Percentiles rank a stretch among this genome's conserved stretches.
These are phyloP conservation scores for Trametes cinnabarina DNA, from an alignment of 768 basidiomycete genomes.

Conservation along the genomic window DNA sequence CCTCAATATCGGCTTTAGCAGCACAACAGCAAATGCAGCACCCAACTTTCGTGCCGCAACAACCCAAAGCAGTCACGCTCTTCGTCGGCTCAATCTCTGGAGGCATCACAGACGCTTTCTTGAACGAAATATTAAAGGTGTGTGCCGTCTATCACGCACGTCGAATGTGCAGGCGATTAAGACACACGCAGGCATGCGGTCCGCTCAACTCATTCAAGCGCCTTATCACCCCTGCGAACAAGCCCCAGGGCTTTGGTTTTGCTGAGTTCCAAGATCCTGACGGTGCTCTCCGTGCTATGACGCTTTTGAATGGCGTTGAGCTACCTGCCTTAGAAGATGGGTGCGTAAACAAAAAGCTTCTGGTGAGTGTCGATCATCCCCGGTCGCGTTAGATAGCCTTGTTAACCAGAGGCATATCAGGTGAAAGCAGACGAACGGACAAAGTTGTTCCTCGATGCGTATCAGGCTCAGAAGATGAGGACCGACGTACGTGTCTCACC, in stretches of 20 bases:
- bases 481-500: constrained; percentile 63
- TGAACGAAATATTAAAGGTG: constrained; percentile 77
- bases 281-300: constrained; percentile 75
- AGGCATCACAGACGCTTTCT: constrained; percentile 79
- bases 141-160: constrained; percentile 31
- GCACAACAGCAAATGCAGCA: constrained; percentile 67
- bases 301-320: constrained; percentile 60
- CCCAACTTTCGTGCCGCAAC: constrained; percentile 63
- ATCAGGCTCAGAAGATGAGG: constrained; percentile 71
- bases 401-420: constrained; percentile 35
- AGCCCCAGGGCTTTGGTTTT: constrained; percentile 96
- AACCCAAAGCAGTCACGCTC: constrained; percentile 70
- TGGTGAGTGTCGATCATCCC: constrained; percentile 51
- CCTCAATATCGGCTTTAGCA: constrained; percentile 88
- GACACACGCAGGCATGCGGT: constrained; percentile 72
- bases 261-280: constrained; percentile 95
- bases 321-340: constrained; percentile 62
- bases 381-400: constrained; percentile 29
- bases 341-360: constrained; percentile 58
- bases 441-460: constrained; percentile 81
- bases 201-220: constrained; percentile 88
- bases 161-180: neutral
- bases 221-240: constrained; percentile 87
- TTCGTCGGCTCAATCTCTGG: constrained; percentile 97
- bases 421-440: constrained; percentile 98